Percentiles rank a stretch among this genome's conserved stretches.
These are phyloP conservation scores for Candida dubliniensis DNA, from an alignment of 1,139 yeast species.

Conservation along the genomic window DNA sequence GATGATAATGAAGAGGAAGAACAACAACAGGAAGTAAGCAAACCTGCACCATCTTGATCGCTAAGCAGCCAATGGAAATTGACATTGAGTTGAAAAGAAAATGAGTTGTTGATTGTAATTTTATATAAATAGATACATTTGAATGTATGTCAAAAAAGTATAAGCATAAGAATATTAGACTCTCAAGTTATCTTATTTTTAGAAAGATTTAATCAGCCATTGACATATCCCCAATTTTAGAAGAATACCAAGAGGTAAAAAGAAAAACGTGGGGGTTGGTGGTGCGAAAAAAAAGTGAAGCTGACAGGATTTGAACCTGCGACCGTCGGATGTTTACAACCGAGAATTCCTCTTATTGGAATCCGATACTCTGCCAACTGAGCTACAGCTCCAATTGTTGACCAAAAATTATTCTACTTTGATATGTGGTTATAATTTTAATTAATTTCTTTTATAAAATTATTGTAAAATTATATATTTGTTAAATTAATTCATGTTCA, in stretches of 20 bases:
- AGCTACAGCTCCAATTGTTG: slow-evolving; percentile 26
- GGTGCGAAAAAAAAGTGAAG: slow-evolving; percentile 17
- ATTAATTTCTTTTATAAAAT: neutral
- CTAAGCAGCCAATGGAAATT: no score
- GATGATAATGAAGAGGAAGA: slow-evolving; percentile 40
- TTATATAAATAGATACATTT: neutral
- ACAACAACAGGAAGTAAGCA: slow-evolving; percentile 2
- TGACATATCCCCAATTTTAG: no score
- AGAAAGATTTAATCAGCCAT: no score
- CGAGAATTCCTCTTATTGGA: slow-evolving; percentile 17
- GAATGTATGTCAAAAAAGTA: neutral
- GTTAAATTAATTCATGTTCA: no score
- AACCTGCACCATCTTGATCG: neutral
- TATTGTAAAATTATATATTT: neutral
- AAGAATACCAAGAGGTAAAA: neutral
- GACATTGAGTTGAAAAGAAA: no score
- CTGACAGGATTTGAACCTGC: slow-evolving; percentile 36
- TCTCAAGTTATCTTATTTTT: no score
- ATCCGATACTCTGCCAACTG: slow-evolving; percentile 33
- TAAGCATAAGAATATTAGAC: no score
- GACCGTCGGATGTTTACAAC: slow-evolving; percentile 23
- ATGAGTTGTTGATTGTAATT: no score
- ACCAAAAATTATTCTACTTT: neutral
- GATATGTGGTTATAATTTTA: neutral
- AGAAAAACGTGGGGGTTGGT: neutral